phyloP scores from a whole-genome alignment of 116 monocot genomes.

The Thalassia testudinum region DNA sequence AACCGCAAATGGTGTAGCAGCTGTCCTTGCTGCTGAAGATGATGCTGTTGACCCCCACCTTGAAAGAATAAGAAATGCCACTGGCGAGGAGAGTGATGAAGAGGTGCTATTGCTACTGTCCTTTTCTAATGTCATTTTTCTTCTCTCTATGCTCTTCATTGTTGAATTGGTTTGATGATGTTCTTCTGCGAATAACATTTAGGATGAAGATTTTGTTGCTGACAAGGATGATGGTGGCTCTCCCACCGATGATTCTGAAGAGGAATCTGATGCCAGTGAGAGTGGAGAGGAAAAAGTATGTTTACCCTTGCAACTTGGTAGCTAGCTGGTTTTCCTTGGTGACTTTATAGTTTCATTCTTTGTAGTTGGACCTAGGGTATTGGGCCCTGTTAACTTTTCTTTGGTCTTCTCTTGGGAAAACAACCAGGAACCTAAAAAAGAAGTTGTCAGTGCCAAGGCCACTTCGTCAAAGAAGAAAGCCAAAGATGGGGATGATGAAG shows the following conservation, averaged over 20 bases:
- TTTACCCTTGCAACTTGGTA: too few relatives aligned
- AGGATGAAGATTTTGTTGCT: slow-evolving; percentile 99
- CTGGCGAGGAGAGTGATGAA: slow-evolving; percentile 90
- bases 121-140: too few relatives aligned
- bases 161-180: background rate
- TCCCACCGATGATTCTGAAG: slow-evolving; percentile 77
- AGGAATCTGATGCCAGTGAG: slow-evolving; percentile 81
- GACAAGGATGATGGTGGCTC: slow-evolving; percentile 97
- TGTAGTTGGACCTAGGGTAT: too few relatives aligned
- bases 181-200: background rate
- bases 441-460: slow-evolving; percentile 29
- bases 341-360: too few relatives aligned
- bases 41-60: slow-evolving; percentile 97
- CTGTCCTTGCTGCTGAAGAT: slow-evolving; percentile 62
- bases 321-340: too few relatives aligned
- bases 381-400: too few relatives aligned
- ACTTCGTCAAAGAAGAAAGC: slow-evolving; percentile 48
- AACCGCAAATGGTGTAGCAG: slow-evolving; percentile 51
- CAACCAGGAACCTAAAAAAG: slow-evolving; percentile 53
- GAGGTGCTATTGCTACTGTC: slow-evolving; percentile 28
- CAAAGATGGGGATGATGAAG: slow-evolving; percentile 70
- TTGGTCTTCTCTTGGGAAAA: background rate
- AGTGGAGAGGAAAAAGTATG: slow-evolving; percentile 62
- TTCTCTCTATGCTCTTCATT: background rate
- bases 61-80: slow-evolving; percentile 64